Percentiles rank a stretch among this genome's conserved stretches.
phyloP scores from a whole-genome alignment of 2,329 filamentous ascomycete genomes.

The Stenocarpella maydis region DNA sequence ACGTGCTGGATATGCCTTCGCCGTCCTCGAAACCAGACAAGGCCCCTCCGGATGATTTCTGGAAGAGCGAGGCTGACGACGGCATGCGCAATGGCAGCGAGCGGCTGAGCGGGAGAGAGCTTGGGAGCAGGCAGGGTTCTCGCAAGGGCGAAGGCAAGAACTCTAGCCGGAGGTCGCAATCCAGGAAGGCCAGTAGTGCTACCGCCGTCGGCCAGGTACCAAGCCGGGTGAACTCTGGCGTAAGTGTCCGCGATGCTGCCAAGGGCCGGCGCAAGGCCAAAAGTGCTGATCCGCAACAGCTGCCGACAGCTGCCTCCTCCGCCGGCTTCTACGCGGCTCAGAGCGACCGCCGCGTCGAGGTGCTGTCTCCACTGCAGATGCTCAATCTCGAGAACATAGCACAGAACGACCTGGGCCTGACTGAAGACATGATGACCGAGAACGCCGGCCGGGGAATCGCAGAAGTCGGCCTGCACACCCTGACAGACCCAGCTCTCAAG shows the following conservation, averaged over 20 bases:
- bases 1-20: constrained; percentile 76
- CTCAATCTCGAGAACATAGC: constrained; percentile 92
- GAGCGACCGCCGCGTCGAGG: constrained; percentile 66
- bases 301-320: constrained; percentile 41
- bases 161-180: constrained; percentile 60
- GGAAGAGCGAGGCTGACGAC: constrained; percentile 80
- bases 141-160: constrained; percentile 63
- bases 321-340: constrained; percentile 62
- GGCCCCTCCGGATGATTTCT: constrained; percentile 59
- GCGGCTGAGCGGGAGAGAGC: constrained; percentile 57
- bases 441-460: constrained; percentile 90
- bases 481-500: constrained; percentile 69
- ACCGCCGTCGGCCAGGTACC: constrained; percentile 51
- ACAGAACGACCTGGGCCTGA: constrained; percentile 84
- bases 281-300: constrained; percentile 48
- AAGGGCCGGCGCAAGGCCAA: constrained; percentile 43
- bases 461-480: constrained; percentile 77
- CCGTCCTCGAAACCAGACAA: constrained; percentile 45
- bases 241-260: constrained; percentile 43
- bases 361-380: constrained; percentile 81
- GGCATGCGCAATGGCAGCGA: constrained; percentile 55
- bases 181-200: constrained; percentile 64
- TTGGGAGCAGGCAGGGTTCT: constrained; percentile 58
- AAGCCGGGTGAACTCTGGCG: constrained; percentile 58
- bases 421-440: constrained; percentile 90